Base-by-base conservation (phyloP, 192 early-diverging fungal species). In the Rhizoclosmatium globosum region DNA sequence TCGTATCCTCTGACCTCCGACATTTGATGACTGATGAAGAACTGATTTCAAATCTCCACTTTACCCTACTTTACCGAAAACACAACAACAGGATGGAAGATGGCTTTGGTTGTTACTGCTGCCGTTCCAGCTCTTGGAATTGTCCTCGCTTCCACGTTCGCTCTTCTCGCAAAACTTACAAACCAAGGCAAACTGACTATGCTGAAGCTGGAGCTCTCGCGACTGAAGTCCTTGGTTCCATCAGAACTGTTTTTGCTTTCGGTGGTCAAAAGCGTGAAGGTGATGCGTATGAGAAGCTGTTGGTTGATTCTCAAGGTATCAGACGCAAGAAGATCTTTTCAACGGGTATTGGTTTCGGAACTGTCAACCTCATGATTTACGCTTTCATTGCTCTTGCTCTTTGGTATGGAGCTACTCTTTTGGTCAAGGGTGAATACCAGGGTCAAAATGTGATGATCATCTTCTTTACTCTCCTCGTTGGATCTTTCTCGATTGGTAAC, bases 161-260 rank as follows among this genome's bases (percentile, higher is more conserved):
- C 70, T 31, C 70, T 72, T 23, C 48, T 72, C 2, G 70, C 70
- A 3, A 69, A 76, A 7, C 81, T 77, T 38, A 79, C 91, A 0
- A 64, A 82, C 17, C 47, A 86, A 53, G 87, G 88, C 89, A 92
- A 79, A 85, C 89, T 77, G 81, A 89, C 17, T 96, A 95, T 72
- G 94, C 92, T 19, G 85, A 81, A 41, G 94, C 95, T 2, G 94
- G 94, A 53, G 87, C 90, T 19, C 84, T 96, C 31, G 95, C 94
- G 2, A 87, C 92, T 73, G 93, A 97, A 78, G 93, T 90, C 0
- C 81, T 97, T 65, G 81, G 91, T 47, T 89, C 90, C 21, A 93
- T 96, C 61, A 91, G 93, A 59, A 97, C 95, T 15, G 92, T 97
- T 9, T 89, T 87, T 64, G 89, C 95, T 13, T 96, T 97, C 81